A percentile compares a stretch with the other conserved stretches of the same genome.
phyloP scores from a whole-genome alignment of 1,284 basidiomycete genomes.

The Austroboletus novae-zelandiae region DNA sequence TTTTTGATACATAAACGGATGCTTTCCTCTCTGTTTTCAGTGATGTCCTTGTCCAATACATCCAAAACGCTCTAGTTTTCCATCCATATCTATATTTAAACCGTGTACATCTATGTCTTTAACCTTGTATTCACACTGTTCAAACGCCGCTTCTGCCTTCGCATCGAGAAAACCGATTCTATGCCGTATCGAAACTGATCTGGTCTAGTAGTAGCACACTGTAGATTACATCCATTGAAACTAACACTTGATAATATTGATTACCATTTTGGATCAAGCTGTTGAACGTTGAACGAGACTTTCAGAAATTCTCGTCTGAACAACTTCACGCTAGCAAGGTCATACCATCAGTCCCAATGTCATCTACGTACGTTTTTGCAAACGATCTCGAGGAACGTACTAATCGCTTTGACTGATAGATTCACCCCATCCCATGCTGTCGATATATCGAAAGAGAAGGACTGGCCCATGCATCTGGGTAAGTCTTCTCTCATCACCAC shows the following conservation, averaged over 20 bases:
- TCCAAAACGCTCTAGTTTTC: slow-evolving; percentile 4
- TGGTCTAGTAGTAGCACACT: too few relatives aligned
- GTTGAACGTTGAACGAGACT: background rate
- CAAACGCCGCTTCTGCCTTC: background rate
- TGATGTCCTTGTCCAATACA: slow-evolving; percentile 5
- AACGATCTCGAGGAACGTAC: background rate
- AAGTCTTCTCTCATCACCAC: slow-evolving; percentile 13
- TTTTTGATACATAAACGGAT: slow-evolving; percentile 15
- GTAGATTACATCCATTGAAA: too few relatives aligned
- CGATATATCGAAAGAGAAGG: slow-evolving; percentile 62
- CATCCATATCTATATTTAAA: slow-evolving; percentile 6
- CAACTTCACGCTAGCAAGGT: background rate
- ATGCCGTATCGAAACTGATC: too few relatives aligned
- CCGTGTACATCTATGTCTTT: slow-evolving; percentile 6
- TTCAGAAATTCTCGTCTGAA: background rate
- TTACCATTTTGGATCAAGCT: background rate
- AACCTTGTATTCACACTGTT: slow-evolving; percentile 1
- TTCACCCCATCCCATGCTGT: slow-evolving; percentile 56
- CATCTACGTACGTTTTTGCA: slow-evolving; percentile 26
- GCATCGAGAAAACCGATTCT: background rate
- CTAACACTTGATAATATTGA: background rate
- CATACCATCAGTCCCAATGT: slow-evolving; percentile 12
- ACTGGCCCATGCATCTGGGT: slow-evolving; percentile 68
- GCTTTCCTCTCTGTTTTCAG: slow-evolving; percentile 13
- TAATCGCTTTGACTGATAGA: slow-evolving; percentile 35